Evolutionary conservation across 78 protist genomes (phyloP), one percentile per base, ranked within the genome.

Genomic region (Salpingoeca rosetta): DNA sequence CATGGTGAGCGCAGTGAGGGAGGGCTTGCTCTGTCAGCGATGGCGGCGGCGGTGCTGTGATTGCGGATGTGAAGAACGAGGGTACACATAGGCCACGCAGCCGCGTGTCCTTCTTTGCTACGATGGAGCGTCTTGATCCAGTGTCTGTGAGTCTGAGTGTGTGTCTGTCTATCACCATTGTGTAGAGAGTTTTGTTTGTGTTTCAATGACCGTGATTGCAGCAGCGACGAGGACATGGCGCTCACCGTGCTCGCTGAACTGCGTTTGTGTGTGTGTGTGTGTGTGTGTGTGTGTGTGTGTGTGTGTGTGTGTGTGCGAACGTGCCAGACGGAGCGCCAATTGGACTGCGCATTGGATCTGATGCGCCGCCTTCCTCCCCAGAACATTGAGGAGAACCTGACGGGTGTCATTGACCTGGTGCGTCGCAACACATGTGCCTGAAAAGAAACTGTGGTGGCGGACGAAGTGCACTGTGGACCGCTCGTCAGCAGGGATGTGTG

Each of bases 341-440:
- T 97, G 65, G 92, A 93, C 43, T 85, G 94, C 36, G 97, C 98
- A 42, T 81, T 96, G 45, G 98, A 96, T 87, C 89, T 97, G 25
- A 92, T 95, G 94, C 88, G 97, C 77, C 88, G 97, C 38, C 84
- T 97, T 76, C 99, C 98, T 38, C 97, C 98, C 40, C 77, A 90
- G 38, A 82, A 74, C 56, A 75, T 74, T 17, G 96, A 93, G 85
- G 89, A 90, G 83, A 89, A 90, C 84, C 87, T 96, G 79, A 90
- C 92, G 2, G 93, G 91, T 75, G 80, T 95, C n/a, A 44, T 95
- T 31, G 98, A 93, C 73, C 27, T 28, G 76, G 76, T 28, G 38
- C 2, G 35, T 51, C 17, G 31, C 65, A 51, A 17, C 65, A 17
- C 65, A n/a, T n/a, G n/a, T n/a, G n/a, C n/a, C n/a, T n/a, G n/a